Conservation (phyloP, 83 land plant species). For the Isoetes engelmannii region DNA sequence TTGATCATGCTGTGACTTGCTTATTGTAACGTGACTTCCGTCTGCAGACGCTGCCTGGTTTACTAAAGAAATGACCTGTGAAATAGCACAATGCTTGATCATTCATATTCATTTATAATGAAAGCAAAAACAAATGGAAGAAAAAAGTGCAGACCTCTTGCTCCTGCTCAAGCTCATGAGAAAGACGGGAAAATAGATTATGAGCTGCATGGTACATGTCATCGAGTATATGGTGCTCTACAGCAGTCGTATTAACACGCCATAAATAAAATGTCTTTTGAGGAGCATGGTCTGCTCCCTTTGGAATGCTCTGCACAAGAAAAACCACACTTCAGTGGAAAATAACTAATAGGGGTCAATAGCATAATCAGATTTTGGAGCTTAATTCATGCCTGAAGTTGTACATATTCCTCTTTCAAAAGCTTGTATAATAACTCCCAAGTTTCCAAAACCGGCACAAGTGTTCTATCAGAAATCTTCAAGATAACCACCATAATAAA, state of each 20-base stretch:
- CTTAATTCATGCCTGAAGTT: constrained; percentile 50
- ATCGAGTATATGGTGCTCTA: constrained; percentile 49
- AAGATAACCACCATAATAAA: not conserved
- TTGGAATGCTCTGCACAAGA: constrained; percentile 35
- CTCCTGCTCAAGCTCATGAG: constrained; percentile 53
- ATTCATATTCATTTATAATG: not conserved
- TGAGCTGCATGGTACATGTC: constrained; percentile 78
- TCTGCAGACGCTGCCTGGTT: constrained; percentile 13
- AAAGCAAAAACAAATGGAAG: not conserved
- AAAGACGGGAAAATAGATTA: constrained; percentile 46
- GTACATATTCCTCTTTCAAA: constrained; percentile 61
- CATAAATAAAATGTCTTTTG: constrained; percentile 45
- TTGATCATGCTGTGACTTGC: constrained; percentile 34
- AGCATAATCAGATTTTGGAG: not conserved
- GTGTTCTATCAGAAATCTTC: constrained; percentile 58
- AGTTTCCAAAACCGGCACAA: constrained; percentile 57
- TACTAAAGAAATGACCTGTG: not conserved
- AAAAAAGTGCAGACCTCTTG: constrained; percentile 48
- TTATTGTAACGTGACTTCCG: constrained; percentile 28
- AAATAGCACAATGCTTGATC: not conserved
- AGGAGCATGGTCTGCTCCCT: constrained; percentile 39
- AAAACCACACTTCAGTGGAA: not conserved
- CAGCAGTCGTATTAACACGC: constrained; percentile 40
- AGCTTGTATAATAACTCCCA: constrained; percentile 52
- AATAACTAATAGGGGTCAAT: not conserved